A percentile compares a stretch with the other conserved stretches of the same genome.
These are phyloP conservation scores for Naganishia friedmannii DNA, from an alignment of 768 basidiomycete genomes.

Conservation along the genomic window DNA sequence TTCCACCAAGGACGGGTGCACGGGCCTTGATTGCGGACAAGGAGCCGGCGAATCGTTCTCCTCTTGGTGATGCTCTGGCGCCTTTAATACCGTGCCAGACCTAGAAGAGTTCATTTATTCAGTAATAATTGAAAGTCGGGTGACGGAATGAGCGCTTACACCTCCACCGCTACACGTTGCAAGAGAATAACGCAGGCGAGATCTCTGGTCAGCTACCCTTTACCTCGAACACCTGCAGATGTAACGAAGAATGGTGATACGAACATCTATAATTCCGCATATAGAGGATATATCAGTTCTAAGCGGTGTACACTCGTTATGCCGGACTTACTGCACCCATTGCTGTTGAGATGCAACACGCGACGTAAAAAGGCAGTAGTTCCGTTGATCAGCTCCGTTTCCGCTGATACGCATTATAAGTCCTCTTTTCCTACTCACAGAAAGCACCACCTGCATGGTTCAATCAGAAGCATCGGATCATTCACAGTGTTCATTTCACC, in stretches of 20 bases:
- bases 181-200: background rate
- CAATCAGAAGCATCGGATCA: background rate
- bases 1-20: slow-evolving; percentile 95
- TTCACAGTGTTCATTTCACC: background rate
- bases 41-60: slow-evolving; percentile 89
- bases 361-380: background rate
- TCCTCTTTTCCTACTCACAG: slow-evolving; percentile 9
- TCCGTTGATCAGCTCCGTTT: background rate
- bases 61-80: slow-evolving; percentile 56
- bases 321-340: slow-evolving; percentile 27
- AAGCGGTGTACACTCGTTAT: too few species aligned
- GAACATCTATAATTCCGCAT: background rate
- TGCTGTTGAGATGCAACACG: background rate
- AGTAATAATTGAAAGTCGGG: background rate
- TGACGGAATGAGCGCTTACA: background rate
- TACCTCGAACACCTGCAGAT: background rate
- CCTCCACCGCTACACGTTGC: slow-evolving; percentile 18
- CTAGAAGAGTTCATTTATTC: background rate
- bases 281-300: background rate
- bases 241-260: background rate
- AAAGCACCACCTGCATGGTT: slow-evolving; percentile 23
- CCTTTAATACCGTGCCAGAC: slow-evolving; percentile 31
- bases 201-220: background rate
- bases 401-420: background rate
- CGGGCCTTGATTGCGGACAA: slow-evolving; percentile 95